Conservation (phyloP, 1,284 basidiomycete genomes). For the Anthracocystis panici-leucophaei region DNA sequence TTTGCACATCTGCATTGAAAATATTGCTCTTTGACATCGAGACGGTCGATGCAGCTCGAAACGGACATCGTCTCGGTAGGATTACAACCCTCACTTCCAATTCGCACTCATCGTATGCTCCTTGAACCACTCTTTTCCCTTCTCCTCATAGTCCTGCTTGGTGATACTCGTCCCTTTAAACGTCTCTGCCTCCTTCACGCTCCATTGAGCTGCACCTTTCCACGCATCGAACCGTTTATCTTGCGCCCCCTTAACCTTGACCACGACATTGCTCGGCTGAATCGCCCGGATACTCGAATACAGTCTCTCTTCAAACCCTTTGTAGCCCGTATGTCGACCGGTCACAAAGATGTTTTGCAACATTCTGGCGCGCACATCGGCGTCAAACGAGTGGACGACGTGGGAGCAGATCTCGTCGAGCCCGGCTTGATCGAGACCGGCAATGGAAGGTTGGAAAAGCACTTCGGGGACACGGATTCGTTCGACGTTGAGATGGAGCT, state of each 20-base stretch:
- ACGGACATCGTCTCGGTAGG: too few relatives aligned
- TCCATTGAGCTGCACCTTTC: conserved; percentile 90
- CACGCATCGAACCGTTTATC: conserved; percentile 86
- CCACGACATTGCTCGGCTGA: conserved; percentile 47
- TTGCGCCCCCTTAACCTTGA: conserved; percentile 71
- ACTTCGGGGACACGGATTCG: conserved; percentile 92
- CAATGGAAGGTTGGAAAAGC: conserved; percentile 91
- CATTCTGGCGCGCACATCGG: conserved; percentile 75
- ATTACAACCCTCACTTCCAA: conserved; percentile 28
- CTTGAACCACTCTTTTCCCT: conserved; percentile 81
- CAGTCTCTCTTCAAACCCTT: conserved; percentile 79
- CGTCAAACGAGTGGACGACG: conserved; percentile 83
- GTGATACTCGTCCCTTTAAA: conserved; percentile 75
- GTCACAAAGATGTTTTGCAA: conserved; percentile 91
- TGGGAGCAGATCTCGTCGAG: conserved; percentile 89
- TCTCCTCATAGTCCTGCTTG: conserved; percentile 87
- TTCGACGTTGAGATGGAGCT: conserved; percentile 93
- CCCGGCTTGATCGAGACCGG: conserved; percentile 93
- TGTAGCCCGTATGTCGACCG: conserved; percentile 82
- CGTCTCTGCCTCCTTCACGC: conserved; percentile 69
- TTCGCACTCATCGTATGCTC: conserved; percentile 70
- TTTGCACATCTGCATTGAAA: too few relatives aligned
- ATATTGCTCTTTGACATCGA: too few relatives aligned
- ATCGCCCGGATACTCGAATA: conserved; percentile 72
- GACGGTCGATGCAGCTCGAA: too few relatives aligned